These are phyloP conservation scores for Penicillium atrosanguineum DNA, from an alignment of 495 filamentous ascomycete species.

Conservation along the genomic window DNA sequence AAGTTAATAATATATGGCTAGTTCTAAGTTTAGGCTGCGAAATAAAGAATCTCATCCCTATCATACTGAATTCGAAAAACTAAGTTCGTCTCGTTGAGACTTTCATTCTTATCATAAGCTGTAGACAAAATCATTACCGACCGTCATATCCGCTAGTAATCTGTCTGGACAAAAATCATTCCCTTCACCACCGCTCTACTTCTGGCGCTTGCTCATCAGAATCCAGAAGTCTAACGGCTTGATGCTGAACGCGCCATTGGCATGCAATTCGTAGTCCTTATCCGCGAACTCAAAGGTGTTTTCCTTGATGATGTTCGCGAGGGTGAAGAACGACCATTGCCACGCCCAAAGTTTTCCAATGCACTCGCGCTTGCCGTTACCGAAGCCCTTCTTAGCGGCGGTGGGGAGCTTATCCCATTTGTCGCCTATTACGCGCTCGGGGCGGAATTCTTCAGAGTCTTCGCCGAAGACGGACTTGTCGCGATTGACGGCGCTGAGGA, in stretches of 20 bases:
- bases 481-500: conserved; percentile 64
- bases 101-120: neutral
- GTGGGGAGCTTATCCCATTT: conserved; percentile 56
- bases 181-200: neutral
- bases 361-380: conserved; percentile 68
- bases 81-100: neutral
- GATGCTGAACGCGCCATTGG: conserved; percentile 40
- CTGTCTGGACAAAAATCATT: neutral
- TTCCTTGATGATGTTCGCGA: conserved; percentile 42
- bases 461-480: conserved; percentile 64
- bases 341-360: conserved; percentile 65
- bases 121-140: neutral
- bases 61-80: too few species aligned
- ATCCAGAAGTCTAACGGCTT: conserved; percentile 31
- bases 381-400: conserved; percentile 66
- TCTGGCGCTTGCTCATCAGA: conserved; percentile 13
- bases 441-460: conserved; percentile 59
- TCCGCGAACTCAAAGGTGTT: conserved; percentile 46
- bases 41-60: too few species aligned
- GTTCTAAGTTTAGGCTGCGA: too few species aligned
- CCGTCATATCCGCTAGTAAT: neutral
- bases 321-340: conserved; percentile 49
- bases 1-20: too few species aligned
- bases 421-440: conserved; percentile 70
- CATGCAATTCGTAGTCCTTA: conserved; percentile 35